Base-by-base conservation (phyloP, 257 asterid genomes). In the Penstemon newberryi region DNA sequence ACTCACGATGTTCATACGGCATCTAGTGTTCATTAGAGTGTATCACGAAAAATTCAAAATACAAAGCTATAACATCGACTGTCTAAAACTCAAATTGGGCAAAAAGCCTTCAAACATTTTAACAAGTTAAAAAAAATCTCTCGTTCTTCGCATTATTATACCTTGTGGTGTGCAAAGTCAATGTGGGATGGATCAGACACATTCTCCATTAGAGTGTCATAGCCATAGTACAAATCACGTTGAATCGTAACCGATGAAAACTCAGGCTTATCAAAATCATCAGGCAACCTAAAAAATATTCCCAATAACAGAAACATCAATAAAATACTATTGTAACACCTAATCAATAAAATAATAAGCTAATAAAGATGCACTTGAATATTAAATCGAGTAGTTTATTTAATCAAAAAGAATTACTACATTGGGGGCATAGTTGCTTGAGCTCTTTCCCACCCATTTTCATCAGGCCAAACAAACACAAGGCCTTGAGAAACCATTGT, bases 171-270 rank as follows among this genome's bases (percentile, higher is more conserved):
- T 9, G 99, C 98, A 81, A 94, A 94, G 78, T 94, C 96, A 57
- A 94, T 94, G 77, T 94, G 99, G 72, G 97, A 94, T 74, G 99
- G 99, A 83, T 94, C 98, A 45, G 97, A 91, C 19, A 94, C 99
- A 70, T 94, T 94, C 89, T 94, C 99, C 99, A 94, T 89, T 46
- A 94, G 95, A 68, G 18, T 15, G 18, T 15, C 18, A 15, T 15
- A 15, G 18, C 18, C 18, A 15, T 15, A 15, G 18, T 15, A 94
- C 80, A 94, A 66, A 81, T 91, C 99, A 0, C 99, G 95, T 72
- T 94, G 99, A 70, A 94, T 94, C 12, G 95, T 91, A 76, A 94
- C 97, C 0, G 96, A 81, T 5, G 96, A 89, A 81, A 89, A 91
- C 79, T 89, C 98, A 0, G 97, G 96, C 78, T 84, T 82, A 55